Base-by-base conservation (phyloP, 768 basidiomycete species). In the Mycena polygramma region DNA sequence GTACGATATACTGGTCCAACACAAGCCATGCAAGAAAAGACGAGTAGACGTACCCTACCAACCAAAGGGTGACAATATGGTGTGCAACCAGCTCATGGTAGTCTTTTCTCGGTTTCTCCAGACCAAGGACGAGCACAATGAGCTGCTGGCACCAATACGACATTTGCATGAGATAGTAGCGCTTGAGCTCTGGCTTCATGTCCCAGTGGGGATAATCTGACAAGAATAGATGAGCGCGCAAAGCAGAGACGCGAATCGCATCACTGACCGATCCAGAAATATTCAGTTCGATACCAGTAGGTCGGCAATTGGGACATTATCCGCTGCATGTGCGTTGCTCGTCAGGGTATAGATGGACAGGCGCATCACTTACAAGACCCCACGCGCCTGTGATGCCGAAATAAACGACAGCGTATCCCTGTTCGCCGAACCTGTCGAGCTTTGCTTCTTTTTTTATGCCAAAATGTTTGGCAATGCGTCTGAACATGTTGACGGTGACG, bases 61-160 rank as follows among this genome's bases (percentile, higher is more conserved):
- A 86, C 96, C 96, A 99, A 15, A 99, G 85, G 0, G 98, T 98
- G 60, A 99, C 95, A 51, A 96, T 75, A 78, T 99, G 98, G 78
- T 99, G 98, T 0, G 87, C 87, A 22, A 98, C 88, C 19, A 98
- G 89, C 79, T 98, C 97, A 22, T 79, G 75, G 78, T 92, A 96
- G 79, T 99, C 98, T 79, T 94, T 95, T 58, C 98, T 89, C 0
- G 98, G 97, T 79, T 98, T 98, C 82, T 99, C 98, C 17, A 99
- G 87, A 54, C 91, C 84, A 15, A 97, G 87, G 4, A 93, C 82
- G 10, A 98, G 87, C 20, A 99, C 91, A 22, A 99, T 81, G 69
- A 97, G 86, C 79, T 99, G 96, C 77, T 99, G 97, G 55, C 90
- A 88, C 98, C 98, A 99, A 80, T 98, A 98, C 2, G 96, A 86